Evolutionary conservation across 2,329 filamentous ascomycete species (phyloP).

Genomic region (Myotisia sp.): DNA sequence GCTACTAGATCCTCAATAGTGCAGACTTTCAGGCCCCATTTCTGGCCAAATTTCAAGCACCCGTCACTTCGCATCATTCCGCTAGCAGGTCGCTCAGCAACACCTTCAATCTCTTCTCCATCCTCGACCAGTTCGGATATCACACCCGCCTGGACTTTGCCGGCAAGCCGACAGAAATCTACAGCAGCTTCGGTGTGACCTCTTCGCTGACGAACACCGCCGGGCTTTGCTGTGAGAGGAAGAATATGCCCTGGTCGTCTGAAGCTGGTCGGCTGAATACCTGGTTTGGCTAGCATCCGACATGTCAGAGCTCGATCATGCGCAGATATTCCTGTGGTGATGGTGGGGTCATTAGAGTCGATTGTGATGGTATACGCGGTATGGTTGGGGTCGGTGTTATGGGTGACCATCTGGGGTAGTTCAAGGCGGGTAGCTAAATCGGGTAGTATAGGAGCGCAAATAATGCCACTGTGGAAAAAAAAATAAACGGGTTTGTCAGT

Average conservation of each 20-base stretch:
- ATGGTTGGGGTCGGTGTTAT: constrained; percentile 64
- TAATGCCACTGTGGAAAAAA: constrained; percentile 52
- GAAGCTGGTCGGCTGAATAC: constrained; percentile 46
- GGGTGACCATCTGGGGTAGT: constrained; percentile 82
- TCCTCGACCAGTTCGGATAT: constrained; percentile 90
- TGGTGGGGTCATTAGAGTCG: constrained; percentile 57
- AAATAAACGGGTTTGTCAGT: background rate
- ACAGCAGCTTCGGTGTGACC: constrained; percentile 92
- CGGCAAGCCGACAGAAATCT: constrained; percentile 75
- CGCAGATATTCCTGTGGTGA: constrained; percentile 82
- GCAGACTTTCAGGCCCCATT: constrained; percentile 82
- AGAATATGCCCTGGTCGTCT: constrained; percentile 81
- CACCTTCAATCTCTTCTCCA: constrained; percentile 52
- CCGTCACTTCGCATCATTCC: constrained; percentile 87
- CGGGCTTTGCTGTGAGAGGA: constrained; percentile 62
- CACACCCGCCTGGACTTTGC: constrained; percentile 60
- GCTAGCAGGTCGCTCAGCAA: constrained; percentile 23
- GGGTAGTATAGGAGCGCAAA: constrained; percentile 72
- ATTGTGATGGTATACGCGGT: constrained; percentile 90
- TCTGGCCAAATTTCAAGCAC: constrained; percentile 74
- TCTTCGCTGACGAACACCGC: constrained; percentile 62
- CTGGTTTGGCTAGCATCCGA: constrained; percentile 56
- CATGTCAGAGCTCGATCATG: constrained; percentile 75
- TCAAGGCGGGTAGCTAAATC: constrained; percentile 54
- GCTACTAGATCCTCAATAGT: constrained; percentile 82